These are phyloP conservation scores for Alternaria infectoria DNA, from an alignment of 2,329 filamentous ascomycete species.

Conservation along the genomic window DNA sequence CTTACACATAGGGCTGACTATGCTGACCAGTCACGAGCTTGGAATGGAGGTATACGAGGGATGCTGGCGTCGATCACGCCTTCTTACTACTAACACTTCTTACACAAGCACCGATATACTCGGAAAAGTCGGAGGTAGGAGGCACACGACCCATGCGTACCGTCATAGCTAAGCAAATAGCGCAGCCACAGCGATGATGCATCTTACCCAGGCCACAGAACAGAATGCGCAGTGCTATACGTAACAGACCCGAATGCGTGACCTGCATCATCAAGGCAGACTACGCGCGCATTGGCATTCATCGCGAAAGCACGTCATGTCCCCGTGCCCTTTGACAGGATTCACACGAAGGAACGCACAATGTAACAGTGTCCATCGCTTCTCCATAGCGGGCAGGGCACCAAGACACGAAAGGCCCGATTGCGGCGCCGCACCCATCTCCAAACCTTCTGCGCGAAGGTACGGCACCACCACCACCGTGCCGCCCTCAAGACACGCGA, in stretches of 20 bases:
- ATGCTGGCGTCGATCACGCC: conserved; percentile 10
- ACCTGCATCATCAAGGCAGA: background rate
- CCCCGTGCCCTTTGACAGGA: background rate
- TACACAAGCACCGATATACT: background rate
- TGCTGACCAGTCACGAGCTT: conserved; percentile 1
- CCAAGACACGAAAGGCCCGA: conserved; percentile 1
- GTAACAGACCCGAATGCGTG: background rate
- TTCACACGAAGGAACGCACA: background rate
- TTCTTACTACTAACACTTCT: background rate
- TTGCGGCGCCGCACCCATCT: background rate
- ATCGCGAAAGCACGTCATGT: background rate
- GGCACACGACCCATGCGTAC: background rate
- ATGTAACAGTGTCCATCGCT: background rate
- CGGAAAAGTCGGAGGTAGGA: background rate
- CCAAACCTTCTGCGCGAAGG: background rate
- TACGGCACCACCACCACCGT: background rate
- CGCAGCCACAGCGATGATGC: background rate
- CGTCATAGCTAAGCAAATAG: background rate
- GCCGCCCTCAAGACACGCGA: conserved; percentile 3
- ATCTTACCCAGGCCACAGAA: background rate
- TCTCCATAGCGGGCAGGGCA: background rate
- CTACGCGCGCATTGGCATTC: background rate
- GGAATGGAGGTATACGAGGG: background rate
- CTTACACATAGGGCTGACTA: conserved; percentile 8
- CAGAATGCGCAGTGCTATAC: background rate